Conservation (phyloP, 1,284 basidiomycete genomes). For the Ganoderma multipileum region DNA sequence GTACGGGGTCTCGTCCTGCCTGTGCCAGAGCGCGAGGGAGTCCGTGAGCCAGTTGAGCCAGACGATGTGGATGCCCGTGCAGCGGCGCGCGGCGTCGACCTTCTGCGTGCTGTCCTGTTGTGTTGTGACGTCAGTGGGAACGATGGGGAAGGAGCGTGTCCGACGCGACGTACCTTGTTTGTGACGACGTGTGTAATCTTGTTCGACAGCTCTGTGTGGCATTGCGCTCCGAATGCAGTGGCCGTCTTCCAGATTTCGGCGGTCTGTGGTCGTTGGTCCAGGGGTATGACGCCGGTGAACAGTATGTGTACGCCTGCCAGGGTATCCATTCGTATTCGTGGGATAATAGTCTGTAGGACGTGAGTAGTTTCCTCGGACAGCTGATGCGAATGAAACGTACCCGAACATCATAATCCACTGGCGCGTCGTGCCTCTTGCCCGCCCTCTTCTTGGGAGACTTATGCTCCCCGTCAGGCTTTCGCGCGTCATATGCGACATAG, state of each 20-base stretch:
- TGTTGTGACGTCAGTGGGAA: constrained; percentile 37
- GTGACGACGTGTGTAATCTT: constrained; percentile 91
- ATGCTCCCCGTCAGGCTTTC: constrained; percentile 43
- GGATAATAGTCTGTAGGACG: constrained; percentile 76
- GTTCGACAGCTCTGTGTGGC: constrained; percentile 71
- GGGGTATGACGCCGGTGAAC: constrained; percentile 94
- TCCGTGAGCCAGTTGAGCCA: constrained; percentile 91
- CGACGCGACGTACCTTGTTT: constrained; percentile 63
- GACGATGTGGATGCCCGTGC: constrained; percentile 81
- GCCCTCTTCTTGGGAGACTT: constrained; percentile 43
- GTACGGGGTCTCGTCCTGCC: constrained; percentile 77
- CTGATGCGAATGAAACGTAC: constrained; percentile 47
- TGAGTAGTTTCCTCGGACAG: constrained; percentile 11
- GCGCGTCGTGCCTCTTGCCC: constrained; percentile 36
- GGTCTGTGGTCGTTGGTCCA: constrained; percentile 78
- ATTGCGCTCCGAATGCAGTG: constrained; percentile 87
- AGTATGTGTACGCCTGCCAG: constrained; percentile 82
- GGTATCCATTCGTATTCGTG: constrained; percentile 77
- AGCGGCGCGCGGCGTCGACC: constrained; percentile 79
- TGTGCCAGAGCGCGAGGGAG: constrained; percentile 82
- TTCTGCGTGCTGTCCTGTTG: constrained; percentile 86
- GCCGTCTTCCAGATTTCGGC: constrained; percentile 92
- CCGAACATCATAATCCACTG: constrained; percentile 61
- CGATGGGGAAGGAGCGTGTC: neutral
- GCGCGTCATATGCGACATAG: constrained; percentile 69